Evolutionary conservation across 2,329 filamentous ascomycete species (phyloP), one percentile per base, ranked within the genome.

Genomic region (Hyphodiscus sp.): DNA sequence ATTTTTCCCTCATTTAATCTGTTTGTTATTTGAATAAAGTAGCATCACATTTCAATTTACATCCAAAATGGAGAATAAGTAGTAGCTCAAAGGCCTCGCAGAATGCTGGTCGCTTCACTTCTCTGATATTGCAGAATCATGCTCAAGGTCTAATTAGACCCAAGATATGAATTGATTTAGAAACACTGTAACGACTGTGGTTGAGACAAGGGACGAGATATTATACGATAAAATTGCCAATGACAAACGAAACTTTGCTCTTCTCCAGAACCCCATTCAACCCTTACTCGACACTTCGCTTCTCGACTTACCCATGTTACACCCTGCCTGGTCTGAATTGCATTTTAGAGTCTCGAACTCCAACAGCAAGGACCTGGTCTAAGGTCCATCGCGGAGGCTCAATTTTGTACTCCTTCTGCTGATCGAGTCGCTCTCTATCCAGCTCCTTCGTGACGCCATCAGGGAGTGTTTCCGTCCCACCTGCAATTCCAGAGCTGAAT

Each of bases 401-500:
- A 68, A 69, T 42, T 79, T 79, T 44, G 76, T 79, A 54, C 74
- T 74, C 62, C 75, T 76, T 50, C 77, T 74, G 76, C 81, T 81
- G 62, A 80, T 55, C 77, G 74, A 70, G 91, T 86, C 42, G 11
- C 42, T 20, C 66, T 84, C 82, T 67, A 91, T 82, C 10, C 42
- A 16, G 3, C 13, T 45, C 42, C 18, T 82, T 76, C 0, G 79
- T 77, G 41, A 87, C 76, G 10, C 82, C 86, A 19, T 86, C 84
- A 4, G 83, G 82, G 1, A 91, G 76, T 2, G 87, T 85, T 48
- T 88, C 80, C 43, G 87, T 81, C 53, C 92, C 92, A 58, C 92
- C 92, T 11, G 91, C 91, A 63, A 95, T 82, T 59, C 92, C 92
- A 11, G 87, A 94, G 23, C 89, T 94, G 73, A 94, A 96, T 75